Evolutionary conservation across 371 early-diverging fungal genomes (phyloP).

Genomic region (Rhizomucor pusillus): DNA sequence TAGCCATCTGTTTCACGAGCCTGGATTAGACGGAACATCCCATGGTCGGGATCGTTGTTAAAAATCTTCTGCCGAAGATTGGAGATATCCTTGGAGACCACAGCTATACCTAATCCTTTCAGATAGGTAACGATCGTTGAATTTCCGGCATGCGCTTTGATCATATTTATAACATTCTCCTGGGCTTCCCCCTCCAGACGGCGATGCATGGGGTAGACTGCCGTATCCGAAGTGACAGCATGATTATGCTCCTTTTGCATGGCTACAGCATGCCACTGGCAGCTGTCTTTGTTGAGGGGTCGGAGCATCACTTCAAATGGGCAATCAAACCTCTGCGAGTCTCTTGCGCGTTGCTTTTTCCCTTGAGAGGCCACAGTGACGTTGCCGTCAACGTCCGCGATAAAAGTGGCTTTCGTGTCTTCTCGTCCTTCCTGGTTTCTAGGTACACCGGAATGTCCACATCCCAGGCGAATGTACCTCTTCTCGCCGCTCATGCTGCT

Average conservation of each 20-base stretch:
- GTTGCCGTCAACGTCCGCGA: too few species aligned
- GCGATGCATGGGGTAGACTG: background rate
- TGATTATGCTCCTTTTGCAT: background rate
- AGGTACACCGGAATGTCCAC: too few species aligned
- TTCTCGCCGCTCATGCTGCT: too few species aligned
- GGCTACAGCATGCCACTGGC: background rate
- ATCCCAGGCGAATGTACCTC: too few species aligned
- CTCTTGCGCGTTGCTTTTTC: background rate
- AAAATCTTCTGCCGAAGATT: background rate
- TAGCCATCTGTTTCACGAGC: background rate
- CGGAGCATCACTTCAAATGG: background rate
- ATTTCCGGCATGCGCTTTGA: background rate
- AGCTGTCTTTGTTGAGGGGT: background rate
- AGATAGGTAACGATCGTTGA: background rate
- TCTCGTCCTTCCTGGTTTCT: too few species aligned
- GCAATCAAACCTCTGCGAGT: background rate
- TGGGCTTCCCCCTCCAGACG: background rate
- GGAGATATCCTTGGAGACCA: background rate
- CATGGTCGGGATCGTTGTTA: background rate
- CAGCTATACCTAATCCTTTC: background rate
- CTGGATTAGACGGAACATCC: background rate
- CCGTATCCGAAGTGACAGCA: background rate
- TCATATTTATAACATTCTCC: background rate
- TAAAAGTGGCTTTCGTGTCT: too few species aligned
- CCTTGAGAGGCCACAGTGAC: too few species aligned